A percentile compares a stretch with the other conserved stretches of the same genome.
These are phyloP conservation scores for Linaria vulgaris DNA, from an alignment of 257 asterid species.

Conservation along the genomic window DNA sequence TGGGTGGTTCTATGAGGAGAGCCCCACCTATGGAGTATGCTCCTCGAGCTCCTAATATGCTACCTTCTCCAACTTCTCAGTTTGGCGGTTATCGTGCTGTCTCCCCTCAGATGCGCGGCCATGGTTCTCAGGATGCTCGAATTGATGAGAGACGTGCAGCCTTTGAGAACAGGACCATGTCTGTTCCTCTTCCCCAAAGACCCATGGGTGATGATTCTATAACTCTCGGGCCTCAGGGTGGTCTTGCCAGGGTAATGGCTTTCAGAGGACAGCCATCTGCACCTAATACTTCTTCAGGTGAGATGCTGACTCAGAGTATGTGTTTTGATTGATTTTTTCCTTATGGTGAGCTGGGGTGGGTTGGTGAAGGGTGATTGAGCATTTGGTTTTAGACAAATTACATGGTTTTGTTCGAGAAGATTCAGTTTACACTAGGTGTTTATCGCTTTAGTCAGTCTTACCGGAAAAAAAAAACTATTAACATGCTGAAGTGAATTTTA, in stretches of 20 bases:
- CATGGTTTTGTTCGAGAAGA: not conserved
- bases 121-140: constrained; percentile 71
- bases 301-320: constrained; percentile 35
- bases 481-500: constrained; percentile 1
- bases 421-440: not conserved
- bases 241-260: constrained; percentile 85
- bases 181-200: constrained; percentile 75
- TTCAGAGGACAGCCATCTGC: constrained; percentile 69
- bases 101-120: constrained; percentile 60
- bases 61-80: constrained; percentile 64
- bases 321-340: not conserved
- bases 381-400: not conserved
- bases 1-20: constrained; percentile 61
- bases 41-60: constrained; percentile 57
- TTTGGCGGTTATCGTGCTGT: constrained; percentile 50
- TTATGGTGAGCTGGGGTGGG: not conserved
- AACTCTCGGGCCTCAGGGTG: constrained; percentile 97
- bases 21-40: constrained; percentile 69
- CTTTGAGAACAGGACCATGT: constrained; percentile 50
- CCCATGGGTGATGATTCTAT: constrained; percentile 67
- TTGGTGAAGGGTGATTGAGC: constrained; percentile 9
- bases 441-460: not conserved
- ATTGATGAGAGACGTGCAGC: constrained; percentile 61
- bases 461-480: not conserved
- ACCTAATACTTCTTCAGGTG: constrained; percentile 38